Conservation (phyloP, 2,329 filamentous ascomycete genomes). For the Colletotrichum navitas region DNA sequence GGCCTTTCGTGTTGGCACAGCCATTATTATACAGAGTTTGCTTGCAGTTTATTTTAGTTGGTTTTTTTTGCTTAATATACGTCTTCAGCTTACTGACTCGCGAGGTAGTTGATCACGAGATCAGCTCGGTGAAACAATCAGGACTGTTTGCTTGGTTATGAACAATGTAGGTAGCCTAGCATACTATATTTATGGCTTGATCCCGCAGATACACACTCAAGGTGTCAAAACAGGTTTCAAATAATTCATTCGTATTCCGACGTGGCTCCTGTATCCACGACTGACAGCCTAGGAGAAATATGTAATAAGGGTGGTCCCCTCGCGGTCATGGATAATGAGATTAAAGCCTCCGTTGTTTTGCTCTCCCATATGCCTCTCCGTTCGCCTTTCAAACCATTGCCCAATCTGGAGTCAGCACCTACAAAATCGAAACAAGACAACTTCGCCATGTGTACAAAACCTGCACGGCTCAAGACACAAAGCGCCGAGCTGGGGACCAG, state of each 20-base stretch:
- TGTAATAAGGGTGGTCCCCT: conserved; percentile 10
- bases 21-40: background rate
- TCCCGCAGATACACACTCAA: background rate
- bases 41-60: no score
- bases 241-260: conserved; percentile 20
- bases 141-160: background rate
- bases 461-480: background rate
- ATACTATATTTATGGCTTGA: background rate
- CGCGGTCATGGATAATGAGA: conserved; percentile 14
- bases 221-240: no score
- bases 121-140: background rate
- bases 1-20: no score
- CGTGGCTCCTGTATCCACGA: conserved; percentile 32
- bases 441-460: conserved; percentile 8
- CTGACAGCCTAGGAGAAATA: conserved; percentile 14
- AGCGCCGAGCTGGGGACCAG: background rate
- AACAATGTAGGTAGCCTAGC: background rate
- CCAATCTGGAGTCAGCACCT: conserved; percentile 35
- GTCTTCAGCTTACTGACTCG: background rate
- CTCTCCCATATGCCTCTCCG: conserved; percentile 31
- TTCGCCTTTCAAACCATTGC: conserved; percentile 40
- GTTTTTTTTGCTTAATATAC: no score
- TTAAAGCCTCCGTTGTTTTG: conserved; percentile 37
- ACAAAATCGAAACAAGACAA: conserved; percentile 28
- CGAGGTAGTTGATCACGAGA: background rate